Conservation (phyloP, 495 filamentous ascomycete species). For the Daldinia decipiens region DNA sequence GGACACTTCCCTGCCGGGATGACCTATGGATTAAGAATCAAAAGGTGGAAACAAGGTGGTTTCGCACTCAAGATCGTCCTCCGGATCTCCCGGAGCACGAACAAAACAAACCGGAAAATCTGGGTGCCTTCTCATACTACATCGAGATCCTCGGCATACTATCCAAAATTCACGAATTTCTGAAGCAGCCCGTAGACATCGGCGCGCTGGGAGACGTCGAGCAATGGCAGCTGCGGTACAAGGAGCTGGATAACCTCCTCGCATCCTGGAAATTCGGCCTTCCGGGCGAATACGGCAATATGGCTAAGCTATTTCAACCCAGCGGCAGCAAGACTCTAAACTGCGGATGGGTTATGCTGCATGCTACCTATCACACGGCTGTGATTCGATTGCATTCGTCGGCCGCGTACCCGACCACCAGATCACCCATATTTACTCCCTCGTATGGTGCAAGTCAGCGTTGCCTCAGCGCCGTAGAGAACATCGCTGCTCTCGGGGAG, state of each 20-base stretch:
- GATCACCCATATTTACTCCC: conserved; percentile 85
- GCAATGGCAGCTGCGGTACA: conserved; percentile 86
- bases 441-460: conserved; percentile 84
- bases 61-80: conserved; percentile 63
- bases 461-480: conserved; percentile 84
- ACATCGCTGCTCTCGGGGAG: conserved; percentile 77
- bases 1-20: conserved; percentile 85
- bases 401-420: conserved; percentile 87
- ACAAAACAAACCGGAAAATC: conserved; percentile 77
- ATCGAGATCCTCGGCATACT: conserved; percentile 87
- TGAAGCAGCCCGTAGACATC: conserved; percentile 90
- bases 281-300: conserved; percentile 82
- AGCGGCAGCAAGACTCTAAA: conserved; percentile 73
- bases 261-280: conserved; percentile 85
- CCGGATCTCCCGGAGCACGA: conserved; percentile 63
- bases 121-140: conserved; percentile 86
- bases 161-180: conserved; percentile 83
- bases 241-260: conserved; percentile 79
- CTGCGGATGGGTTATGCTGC: conserved; percentile 90
- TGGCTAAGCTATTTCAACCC: conserved; percentile 74
- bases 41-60: conserved; percentile 84
- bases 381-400: conserved; percentile 92
- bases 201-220: conserved; percentile 83
- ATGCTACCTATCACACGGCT: conserved; percentile 76
- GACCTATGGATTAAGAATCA: conserved; percentile 86